These are phyloP conservation scores for Metschnikowia colocasiae DNA, from an alignment of 805 yeast species.

Conservation along the genomic window DNA sequence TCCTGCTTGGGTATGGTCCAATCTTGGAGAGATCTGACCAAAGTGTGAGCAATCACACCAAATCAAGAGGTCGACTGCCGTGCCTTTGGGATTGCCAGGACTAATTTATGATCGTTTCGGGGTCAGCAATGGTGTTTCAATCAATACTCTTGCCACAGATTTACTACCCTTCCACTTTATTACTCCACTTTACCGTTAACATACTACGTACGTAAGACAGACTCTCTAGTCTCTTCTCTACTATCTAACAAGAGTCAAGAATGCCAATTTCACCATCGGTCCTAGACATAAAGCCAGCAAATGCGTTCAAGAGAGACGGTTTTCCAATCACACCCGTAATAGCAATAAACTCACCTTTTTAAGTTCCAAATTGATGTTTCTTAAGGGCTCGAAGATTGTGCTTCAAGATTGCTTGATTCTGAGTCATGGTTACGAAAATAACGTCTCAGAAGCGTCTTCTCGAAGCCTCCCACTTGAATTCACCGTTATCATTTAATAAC, in stretches of 20 bases:
- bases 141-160: too few species aligned
- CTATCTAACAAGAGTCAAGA: conserved; percentile 53
- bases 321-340: conserved; percentile 83
- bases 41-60: too few species aligned
- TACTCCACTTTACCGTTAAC: too few species aligned
- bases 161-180: too few species aligned
- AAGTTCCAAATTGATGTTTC: conserved; percentile 49
- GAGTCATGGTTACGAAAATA: not conserved
- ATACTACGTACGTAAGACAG: too few species aligned
- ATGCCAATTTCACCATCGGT: conserved; percentile 48
- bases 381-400: conserved; percentile 42
- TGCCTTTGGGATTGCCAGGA: too few species aligned
- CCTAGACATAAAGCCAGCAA: conserved; percentile 68
- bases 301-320: conserved; percentile 64
- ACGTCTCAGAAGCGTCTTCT: conserved; percentile 9
- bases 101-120: too few species aligned
- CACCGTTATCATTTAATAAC: conserved; percentile 50
- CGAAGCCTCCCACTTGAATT: conserved; percentile 62
- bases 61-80: too few species aligned
- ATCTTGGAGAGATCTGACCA: too few species aligned
- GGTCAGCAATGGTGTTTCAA: too few species aligned
- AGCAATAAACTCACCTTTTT: conserved; percentile 68
- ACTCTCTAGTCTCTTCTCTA: too few species aligned
- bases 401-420: conserved; percentile 11
- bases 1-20: too few species aligned